phyloP scores from a whole-genome alignment of 78 protist genomes.

The Bigelowiella natans region DNA sequence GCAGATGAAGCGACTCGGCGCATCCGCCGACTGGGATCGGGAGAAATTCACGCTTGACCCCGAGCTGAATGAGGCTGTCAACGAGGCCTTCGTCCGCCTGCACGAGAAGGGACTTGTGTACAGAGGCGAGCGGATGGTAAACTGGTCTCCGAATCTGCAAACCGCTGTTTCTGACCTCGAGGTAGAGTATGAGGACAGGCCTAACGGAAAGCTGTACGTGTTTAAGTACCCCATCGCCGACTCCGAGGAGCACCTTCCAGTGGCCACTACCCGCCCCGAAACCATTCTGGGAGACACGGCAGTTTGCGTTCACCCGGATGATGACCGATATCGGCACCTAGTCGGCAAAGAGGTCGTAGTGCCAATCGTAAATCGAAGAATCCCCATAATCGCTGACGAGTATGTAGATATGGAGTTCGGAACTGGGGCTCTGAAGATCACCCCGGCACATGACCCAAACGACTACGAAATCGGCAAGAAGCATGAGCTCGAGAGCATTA shows the following conservation, averaged over 20 bases:
- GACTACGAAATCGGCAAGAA: conserved; percentile 85
- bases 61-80: conserved; percentile 3
- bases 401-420: conserved; percentile 67
- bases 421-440: conserved; percentile 70
- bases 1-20: conserved; percentile 80
- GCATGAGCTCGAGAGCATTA: conserved; percentile 66
- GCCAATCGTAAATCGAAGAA: background rate
- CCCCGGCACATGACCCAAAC: conserved; percentile 96
- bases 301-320: conserved; percentile 91
- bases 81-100: background rate
- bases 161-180: conserved; percentile 96
- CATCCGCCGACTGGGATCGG: conserved; percentile 94
- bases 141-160: conserved; percentile 90
- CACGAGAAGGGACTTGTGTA: background rate
- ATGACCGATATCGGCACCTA: conserved; percentile 28
- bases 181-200: conserved; percentile 22
- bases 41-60: conserved; percentile 91
- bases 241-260: conserved; percentile 16
- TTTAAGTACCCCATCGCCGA: background rate
- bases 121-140: background rate
- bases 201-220: background rate
- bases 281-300: conserved; percentile 99
- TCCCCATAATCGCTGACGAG: conserved; percentile 85
- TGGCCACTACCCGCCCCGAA: conserved; percentile 98
- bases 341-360: background rate